Evolutionary conservation across 192 early-diverging fungal species (phyloP), one percentile per base, ranked within the genome.

Genomic region (Coemansia sp.): DNA sequence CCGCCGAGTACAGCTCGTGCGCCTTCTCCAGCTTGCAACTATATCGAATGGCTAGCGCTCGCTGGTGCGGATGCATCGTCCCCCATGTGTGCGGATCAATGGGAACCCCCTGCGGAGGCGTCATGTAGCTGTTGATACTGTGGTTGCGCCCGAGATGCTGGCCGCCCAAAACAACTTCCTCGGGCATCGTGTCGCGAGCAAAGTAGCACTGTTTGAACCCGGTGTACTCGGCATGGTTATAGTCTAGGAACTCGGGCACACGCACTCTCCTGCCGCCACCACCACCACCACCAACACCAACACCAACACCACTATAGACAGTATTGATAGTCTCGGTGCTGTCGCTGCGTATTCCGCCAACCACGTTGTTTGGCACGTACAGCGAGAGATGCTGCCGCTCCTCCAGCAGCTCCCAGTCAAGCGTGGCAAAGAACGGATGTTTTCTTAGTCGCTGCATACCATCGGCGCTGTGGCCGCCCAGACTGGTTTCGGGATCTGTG

Each of bases 391-490:
- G 82, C 59, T 88, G 69, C 66, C 91, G 90, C 2, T 79, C 69
- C 40, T 90, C 89, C 20, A 96, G 76, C 17, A 67, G 67, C 14
- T 83, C 76, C 95, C 95, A 98, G 17, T 93, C 90, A 44, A 91
- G 80, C 7, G 76, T 76, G 10, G 78, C 74, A 46, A 98, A 92
- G 81, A 90, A 96, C n/a, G 94, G 86, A 69, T 96, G 95, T 7
- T 60, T 70, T 50, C 84, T 84, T 8, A 98, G 72, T 4, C 77
- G 71, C 49, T 83, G 79, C 19, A 87, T 74, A 2, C 96, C 95
- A 11, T 90, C 86, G 10, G 80, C 72, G 5, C 89, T 89, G 45
- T 83, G 76, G 19, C 13, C 9, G 0, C 97, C 97, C 13, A 98
- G 84, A 0, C 97, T 81, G 25, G 91, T 83, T 3, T 37, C 63